phyloP scores from a whole-genome alignment of 2,329 filamentous ascomycete genomes.

The Coleophoma eucalyptorum region DNA sequence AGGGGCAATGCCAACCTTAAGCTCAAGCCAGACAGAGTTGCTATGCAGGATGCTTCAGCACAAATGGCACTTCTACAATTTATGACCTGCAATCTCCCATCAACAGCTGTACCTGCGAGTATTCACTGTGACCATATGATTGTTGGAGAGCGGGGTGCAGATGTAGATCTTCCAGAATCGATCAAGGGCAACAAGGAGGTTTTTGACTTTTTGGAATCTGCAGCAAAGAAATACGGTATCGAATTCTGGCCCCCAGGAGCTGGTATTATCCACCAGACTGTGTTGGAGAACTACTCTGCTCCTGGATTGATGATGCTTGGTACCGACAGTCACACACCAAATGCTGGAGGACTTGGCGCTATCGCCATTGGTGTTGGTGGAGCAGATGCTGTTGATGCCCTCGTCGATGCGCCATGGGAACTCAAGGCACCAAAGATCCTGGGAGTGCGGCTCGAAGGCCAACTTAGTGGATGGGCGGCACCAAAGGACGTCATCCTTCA shows the following conservation, averaged over 20 bases:
- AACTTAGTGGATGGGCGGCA: slow-evolving; percentile 84
- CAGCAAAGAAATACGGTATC: slow-evolving; percentile 85
- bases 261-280: slow-evolving; percentile 96
- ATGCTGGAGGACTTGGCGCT: slow-evolving; percentile 89
- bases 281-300: slow-evolving; percentile 96
- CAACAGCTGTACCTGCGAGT: slow-evolving; percentile 89
- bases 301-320: slow-evolving; percentile 98
- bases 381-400: slow-evolving; percentile 92
- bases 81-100: slow-evolving; percentile 90
- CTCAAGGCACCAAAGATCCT: slow-evolving; percentile 90
- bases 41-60: slow-evolving; percentile 98
- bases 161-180: slow-evolving; percentile 77
- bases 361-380: slow-evolving; percentile 97
- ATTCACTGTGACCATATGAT: slow-evolving; percentile 99
- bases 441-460: slow-evolving; percentile 78
- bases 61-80: slow-evolving; percentile 99
- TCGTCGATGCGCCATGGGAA: slow-evolving; percentile 97
- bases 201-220: slow-evolving; percentile 94
- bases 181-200: slow-evolving; percentile 95
- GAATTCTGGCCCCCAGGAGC: slow-evolving; percentile 95
- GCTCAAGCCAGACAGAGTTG: slow-evolving; percentile 94
- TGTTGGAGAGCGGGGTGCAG: slow-evolving; percentile 86
- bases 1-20: slow-evolving; percentile 89
- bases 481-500: slow-evolving; percentile 95
- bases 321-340: slow-evolving; percentile 95